These are phyloP conservation scores for Aspergillus amoenus DNA, from an alignment of 2,329 filamentous ascomycete species.

Conservation along the genomic window DNA sequence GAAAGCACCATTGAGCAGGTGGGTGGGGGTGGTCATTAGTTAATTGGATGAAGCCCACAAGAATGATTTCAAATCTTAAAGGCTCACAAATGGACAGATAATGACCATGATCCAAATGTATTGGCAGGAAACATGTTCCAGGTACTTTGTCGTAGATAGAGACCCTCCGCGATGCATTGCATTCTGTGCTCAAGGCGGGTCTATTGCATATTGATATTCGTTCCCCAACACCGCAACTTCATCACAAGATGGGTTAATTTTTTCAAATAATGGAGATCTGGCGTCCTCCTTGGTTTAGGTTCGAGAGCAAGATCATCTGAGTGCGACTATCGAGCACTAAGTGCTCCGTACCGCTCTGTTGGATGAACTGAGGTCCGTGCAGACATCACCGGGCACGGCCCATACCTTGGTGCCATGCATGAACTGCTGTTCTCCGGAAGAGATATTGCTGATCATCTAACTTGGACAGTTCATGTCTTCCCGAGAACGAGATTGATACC, in stretches of 20 bases:
- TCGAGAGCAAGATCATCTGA: neutral
- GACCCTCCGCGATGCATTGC: neutral
- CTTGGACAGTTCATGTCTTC: no score
- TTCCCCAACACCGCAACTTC: neutral
- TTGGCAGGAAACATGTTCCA: neutral
- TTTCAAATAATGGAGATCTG: no score
- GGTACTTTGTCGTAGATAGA: neutral
- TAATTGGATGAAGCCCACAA: neutral
- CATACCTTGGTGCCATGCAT: neutral
- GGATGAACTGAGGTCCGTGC: neutral
- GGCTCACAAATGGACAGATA: neutral
- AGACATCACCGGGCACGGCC: neutral
- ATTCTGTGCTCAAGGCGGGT: neutral
- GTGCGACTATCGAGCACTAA: no score
- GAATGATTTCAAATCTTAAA: neutral
- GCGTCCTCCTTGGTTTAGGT: neutral
- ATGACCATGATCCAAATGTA: neutral
- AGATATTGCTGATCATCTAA: neutral
- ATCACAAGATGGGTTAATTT: neutral
- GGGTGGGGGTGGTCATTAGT: neutral
- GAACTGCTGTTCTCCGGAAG: neutral
- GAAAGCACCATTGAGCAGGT: neutral
- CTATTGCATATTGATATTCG: neutral
- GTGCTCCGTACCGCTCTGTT: neutral
- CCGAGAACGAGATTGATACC: neutral